Evolutionary conservation across 1,139 yeast species (phyloP), one percentile per base, ranked within the genome.

Genomic region (Yamadazyma epiphylla): DNA sequence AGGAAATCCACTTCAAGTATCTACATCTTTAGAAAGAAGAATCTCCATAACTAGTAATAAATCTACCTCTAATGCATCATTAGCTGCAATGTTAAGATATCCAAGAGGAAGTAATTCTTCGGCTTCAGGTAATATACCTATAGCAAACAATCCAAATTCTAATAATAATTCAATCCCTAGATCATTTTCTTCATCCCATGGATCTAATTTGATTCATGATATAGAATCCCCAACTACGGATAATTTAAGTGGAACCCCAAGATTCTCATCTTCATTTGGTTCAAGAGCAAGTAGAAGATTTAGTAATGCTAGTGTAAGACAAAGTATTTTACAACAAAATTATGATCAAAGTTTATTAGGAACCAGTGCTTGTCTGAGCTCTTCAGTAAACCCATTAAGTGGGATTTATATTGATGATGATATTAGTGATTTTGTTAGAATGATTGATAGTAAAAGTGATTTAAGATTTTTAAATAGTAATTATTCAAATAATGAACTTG

Each of bases 351-450:
- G 58, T 5, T 36, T 53, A 20, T 42, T 60, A 23, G 67, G 60
- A 3, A 54, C 65, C 4, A 58, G 65, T 32, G 51, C 60, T 5
- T 69, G 64, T 1, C 69, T 62, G 68, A 48, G 60, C n/a, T 52
- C 61, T 1, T 47, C 51, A 13, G 43, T 37, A 6, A 62, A 53
- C 15, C 70, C 72, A 5, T 45, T 59, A 24, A 64, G 70, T 41
- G 72, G 74, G 4, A 43, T 66, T 8, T 64, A 65, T 39, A 56
- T 60, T 15, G 88, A 80, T 42, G 88, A 84, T 36, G 95, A 84
- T 44, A 66, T 88, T 16, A 76, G 83, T 34, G 87, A 82, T 32
- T 89, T 89, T 60, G 85, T 89, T 30, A 72, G 78, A 41, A 68
- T 87, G 75, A 74, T 89, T 29, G 96, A 91, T 42, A 77, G 82